Conservation (phyloP, 305 asterid species). For the Solanum aculeatissimum region DNA sequence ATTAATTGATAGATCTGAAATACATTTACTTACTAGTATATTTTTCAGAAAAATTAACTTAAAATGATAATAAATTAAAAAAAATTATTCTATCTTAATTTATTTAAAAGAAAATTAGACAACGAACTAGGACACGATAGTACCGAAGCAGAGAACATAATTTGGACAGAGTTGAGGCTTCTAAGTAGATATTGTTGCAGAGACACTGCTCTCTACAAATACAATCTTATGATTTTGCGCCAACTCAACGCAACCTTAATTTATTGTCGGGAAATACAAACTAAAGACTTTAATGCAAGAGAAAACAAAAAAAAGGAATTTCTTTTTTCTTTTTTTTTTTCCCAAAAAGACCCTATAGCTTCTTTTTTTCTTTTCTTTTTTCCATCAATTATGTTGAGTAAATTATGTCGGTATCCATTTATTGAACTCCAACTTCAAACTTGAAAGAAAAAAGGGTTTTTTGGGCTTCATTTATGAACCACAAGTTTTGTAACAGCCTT, state of each 20-base stretch:
- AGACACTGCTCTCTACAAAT: neutral
- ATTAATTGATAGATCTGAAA: too few relatives aligned
- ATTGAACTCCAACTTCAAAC: neutral
- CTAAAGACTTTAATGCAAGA: neutral
- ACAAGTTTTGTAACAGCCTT: neutral
- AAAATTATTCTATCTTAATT: too few relatives aligned
- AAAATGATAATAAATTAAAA: too few relatives aligned
- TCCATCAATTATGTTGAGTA: neutral
- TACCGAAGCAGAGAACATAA: neutral
- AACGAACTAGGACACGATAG: too few relatives aligned
- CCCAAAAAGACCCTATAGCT: neutral
- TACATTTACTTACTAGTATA: too few relatives aligned
- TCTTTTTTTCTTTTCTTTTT: neutral
- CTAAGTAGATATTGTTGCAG: neutral
- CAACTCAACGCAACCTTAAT: conserved; percentile 40
- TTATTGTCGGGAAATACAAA: conserved; percentile 20
- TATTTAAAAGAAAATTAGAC: too few relatives aligned
- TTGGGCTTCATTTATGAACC: neutral
- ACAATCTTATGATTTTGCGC: conserved; percentile 19
- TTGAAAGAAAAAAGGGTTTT: neutral
- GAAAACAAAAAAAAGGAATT: neutral
- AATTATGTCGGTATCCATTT: neutral
- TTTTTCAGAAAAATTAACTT: too few relatives aligned
- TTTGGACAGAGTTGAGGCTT: neutral
- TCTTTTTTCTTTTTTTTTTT: neutral